Evolutionary conservation across 768 basidiomycete species (phyloP), one percentile per base, ranked within the genome.

Genomic region (Termitomyces bulborhizus): DNA sequence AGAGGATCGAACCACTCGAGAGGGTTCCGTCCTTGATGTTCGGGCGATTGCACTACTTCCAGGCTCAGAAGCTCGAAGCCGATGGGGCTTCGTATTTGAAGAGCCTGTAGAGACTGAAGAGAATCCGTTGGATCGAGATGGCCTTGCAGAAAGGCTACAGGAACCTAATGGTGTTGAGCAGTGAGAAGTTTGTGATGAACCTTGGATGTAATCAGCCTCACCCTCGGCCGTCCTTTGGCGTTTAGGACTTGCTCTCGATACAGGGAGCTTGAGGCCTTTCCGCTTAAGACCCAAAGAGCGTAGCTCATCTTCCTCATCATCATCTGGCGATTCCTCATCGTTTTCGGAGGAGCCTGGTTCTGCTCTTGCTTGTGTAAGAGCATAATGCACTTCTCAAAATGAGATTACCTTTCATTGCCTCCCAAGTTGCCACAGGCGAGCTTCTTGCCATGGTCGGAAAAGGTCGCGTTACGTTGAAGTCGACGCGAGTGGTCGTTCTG

Each of bases 331-430:
- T 31, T 44, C 59, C n/a, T 40, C 47, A 7, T 60, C 55, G 24
- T 50, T 45, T 13, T 52, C 56, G 12, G 55, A 59, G 18, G 62
- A 56, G 27, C 43, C 44, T 42, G 62, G 51, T 21, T 61, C 62
- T 59, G 32, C 24, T 21, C 1, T 21, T 58, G 44, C 18, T 55
- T 12, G 16, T 26, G 6, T 45, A 9, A 53, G 46, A 46, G 41
- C 27, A 39, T 24, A 32, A 16, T 27, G 37, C 26, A 26, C 37
- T 15, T 18, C 11, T n/a, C 11, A 6, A 12, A 13, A 39, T 26
- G 21, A 31, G 12, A 46, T 29, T n/a, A 56, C 58, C 58, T 31
- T 18, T 11, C 24, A 59, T 55, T 18, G 37, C 41, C 29, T 37
- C 54, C 59, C 59, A 60, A 44, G 34, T 41, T 32, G 54, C 42